Base-by-base conservation (phyloP, 1,284 basidiomycete genomes). In the Naganishia sp. region DNA sequence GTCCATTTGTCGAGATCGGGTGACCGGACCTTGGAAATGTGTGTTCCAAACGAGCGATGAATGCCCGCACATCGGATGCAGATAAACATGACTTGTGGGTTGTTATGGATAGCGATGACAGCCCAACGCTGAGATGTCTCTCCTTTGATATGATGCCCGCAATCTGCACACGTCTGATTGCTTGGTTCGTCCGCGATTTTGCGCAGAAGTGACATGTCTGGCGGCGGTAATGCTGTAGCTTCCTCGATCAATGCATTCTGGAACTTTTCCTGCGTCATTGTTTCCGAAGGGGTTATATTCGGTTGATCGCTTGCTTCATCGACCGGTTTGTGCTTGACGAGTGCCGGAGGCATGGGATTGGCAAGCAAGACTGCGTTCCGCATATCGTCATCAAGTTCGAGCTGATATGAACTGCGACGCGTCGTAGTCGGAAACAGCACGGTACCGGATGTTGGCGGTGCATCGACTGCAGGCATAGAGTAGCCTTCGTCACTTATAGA, bases 11-110 rank as follows among this genome's bases (percentile, higher is more conserved):
- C 82, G 43, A 83, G 74, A 70, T 84, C 82, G n/a, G 83, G 77
- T 4, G 77, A 79, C 42, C 82, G 76, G 31, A 83, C 81, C 68
- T 82, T 82, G 44, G 80, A 81, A 43, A 83, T 78, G 70, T 83
- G 83, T 31, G 82, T 83, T 9, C 83, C 83, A 9, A 84, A 74
- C 6, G 77, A 74, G 6, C 83, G 78, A 70, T 84, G 83, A 1
- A 82, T 65, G 0, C 83, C 83, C 28, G 78, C 79, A 69, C 83
- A 84, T 16, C 80, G 74, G 50, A 84, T 84, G 72, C 83, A 84
- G 54, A 84, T 72, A 66, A 83, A 83, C 67, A 83, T 76, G 45
- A 81, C 81, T 66, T 83, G 79, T 2, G 83, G 81, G 18, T 75
- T 73, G 16, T 63, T 61, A n/a, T 31, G 77, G 73, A 72, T 68